These are phyloP conservation scores for Acanthamoeba castellanii DNA, from an alignment of 208 protist species.

Conservation along the genomic window DNA sequence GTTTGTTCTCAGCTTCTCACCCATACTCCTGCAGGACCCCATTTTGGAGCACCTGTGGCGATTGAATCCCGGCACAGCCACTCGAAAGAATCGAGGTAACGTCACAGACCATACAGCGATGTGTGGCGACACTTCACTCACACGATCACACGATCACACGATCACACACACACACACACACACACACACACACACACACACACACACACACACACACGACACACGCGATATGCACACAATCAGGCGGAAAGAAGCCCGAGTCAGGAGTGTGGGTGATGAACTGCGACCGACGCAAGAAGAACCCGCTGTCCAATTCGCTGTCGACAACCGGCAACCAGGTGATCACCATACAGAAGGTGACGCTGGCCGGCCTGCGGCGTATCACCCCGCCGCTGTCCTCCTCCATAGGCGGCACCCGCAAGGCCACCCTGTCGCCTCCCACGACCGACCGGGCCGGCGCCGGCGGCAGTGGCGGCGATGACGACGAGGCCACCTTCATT, in stretches of 20 bases:
- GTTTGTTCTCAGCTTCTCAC: background rate
- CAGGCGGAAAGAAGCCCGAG: slow-evolving; percentile 13
- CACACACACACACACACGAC: no score
- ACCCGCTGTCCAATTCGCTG: background rate
- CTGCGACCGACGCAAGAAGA: slow-evolving; percentile 7
- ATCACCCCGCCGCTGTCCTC: background rate
- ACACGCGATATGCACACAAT: no score
- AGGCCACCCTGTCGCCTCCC: background rate
- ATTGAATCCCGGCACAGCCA: background rate
- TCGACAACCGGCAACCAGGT: background rate
- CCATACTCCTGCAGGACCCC: background rate
- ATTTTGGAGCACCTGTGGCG: slow-evolving; percentile 19
- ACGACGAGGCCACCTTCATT: slow-evolving; percentile 12
- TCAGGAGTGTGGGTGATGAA: slow-evolving; percentile 22
- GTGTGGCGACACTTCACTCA: no score
- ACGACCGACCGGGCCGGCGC: background rate
- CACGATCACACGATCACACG: no score
- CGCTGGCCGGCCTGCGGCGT: background rate
- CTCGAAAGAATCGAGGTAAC: background rate
- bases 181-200: no score
- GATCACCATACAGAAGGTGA: background rate
- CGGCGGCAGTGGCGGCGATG: background rate
- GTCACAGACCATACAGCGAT: background rate
- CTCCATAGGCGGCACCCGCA: background rate
- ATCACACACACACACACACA: no score